Evolutionary conservation across 2,329 filamentous ascomycete species (phyloP).

Genomic region (Phialocephala sp.): DNA sequence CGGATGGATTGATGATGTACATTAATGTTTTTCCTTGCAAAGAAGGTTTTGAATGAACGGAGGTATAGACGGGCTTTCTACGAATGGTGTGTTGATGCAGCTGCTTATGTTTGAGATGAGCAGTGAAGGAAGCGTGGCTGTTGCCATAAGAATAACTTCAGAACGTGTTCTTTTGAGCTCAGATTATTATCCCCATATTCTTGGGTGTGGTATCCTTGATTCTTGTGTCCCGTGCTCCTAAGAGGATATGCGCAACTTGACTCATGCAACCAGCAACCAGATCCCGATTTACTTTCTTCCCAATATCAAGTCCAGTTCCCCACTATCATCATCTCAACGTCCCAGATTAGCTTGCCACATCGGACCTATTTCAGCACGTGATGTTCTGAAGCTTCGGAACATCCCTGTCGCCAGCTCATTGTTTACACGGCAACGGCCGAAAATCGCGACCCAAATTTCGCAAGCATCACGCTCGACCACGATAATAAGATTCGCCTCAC

Average conservation of each 20-base stretch:
- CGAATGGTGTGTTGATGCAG: neutral
- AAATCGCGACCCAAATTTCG: constrained; percentile 6
- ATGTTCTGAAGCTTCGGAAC: neutral
- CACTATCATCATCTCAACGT: neutral
- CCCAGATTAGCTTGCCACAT: neutral
- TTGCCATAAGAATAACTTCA: constrained; percentile 3
- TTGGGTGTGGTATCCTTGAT: neutral
- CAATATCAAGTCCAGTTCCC: neutral
- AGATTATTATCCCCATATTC: neutral
- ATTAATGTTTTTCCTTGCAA: constrained; percentile 11
- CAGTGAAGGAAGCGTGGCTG: neutral
- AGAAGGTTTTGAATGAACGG: constrained; percentile 4
- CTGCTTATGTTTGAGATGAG: neutral
- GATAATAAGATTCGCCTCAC: neutral
- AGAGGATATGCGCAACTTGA: neutral
- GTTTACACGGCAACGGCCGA: constrained; percentile 13
- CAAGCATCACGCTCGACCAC: constrained; percentile 2
- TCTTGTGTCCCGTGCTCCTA: neutral
- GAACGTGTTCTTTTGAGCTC: constrained; percentile 6
- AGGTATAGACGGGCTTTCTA: neutral
- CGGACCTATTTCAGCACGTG: neutral
- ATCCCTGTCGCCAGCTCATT: constrained; percentile 9
- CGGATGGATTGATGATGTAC: constrained; percentile 1
- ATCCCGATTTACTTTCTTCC: neutral
- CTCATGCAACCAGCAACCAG: neutral